Percentiles rank a stretch among this genome's conserved stretches.
Evolutionary conservation across 2,329 filamentous ascomycete species (phyloP).

Genomic region (Colletotrichum sp.): DNA sequence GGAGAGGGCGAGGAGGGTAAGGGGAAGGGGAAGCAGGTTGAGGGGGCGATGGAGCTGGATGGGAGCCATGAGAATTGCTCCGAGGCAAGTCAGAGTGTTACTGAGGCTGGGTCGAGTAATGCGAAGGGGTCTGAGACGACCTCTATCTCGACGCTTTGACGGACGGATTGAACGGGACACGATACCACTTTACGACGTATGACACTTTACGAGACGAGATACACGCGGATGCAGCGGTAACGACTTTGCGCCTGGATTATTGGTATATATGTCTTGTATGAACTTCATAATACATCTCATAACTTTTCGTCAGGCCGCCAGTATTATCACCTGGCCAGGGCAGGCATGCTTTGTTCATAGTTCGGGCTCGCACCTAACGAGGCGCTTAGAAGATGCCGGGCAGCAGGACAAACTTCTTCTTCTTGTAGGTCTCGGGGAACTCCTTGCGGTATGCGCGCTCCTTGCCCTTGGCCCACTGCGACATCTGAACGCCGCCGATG

Average conservation of each 20-base stretch:
- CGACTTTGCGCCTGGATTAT: not conserved
- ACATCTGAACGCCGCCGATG: constrained; percentile 81
- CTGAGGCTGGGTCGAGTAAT: constrained; percentile 39
- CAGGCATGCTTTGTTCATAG: not conserved
- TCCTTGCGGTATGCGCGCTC: constrained; percentile 88
- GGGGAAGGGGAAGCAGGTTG: constrained; percentile 25
- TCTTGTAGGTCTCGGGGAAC: constrained; percentile 93
- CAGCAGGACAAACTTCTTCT: constrained; percentile 85
- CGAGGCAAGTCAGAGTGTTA: constrained; percentile 41
- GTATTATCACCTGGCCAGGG: not conserved
- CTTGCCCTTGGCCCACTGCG: constrained; percentile 87
- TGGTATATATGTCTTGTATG: not conserved
- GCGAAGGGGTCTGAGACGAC: constrained; percentile 43
- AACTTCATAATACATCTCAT: not conserved
- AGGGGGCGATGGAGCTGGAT: constrained; percentile 19
- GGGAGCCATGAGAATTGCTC: constrained; percentile 32
- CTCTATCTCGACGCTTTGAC: constrained; percentile 34
- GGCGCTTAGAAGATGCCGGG: constrained; percentile 71
- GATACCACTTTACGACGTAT: constrained; percentile 22
- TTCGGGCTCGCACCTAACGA: not conserved
- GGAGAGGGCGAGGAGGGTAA: constrained; percentile 18
- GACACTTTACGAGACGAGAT: not conserved
- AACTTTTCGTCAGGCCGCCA: not conserved
- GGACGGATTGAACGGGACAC: constrained; percentile 16
- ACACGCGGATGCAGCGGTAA: not conserved